Conservation (phyloP, 1,139 yeast genomes). For the Candida buenavistaensis region DNA sequence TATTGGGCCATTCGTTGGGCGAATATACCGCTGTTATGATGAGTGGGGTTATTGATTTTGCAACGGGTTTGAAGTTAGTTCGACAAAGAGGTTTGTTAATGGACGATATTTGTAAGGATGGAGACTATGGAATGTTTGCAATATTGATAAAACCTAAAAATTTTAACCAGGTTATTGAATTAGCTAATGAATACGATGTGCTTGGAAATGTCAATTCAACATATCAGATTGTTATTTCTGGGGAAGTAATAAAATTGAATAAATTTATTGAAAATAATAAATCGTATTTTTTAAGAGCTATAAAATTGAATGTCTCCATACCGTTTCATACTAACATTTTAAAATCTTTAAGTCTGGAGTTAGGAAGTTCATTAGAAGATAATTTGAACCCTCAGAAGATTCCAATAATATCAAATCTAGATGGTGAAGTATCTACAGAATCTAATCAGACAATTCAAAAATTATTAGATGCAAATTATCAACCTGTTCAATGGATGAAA, state of each 20-base stretch:
- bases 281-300: conserved; percentile 8
- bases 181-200: conserved; percentile 22
- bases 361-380: conserved; percentile 17
- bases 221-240: conserved; percentile 47
- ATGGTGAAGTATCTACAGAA: conserved; percentile 23
- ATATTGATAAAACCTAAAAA: conserved; percentile 26
- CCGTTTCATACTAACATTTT: conserved; percentile 54
- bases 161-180: conserved; percentile 19
- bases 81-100: conserved; percentile 52
- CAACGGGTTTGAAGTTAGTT: conserved; percentile 49
- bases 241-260: conserved; percentile 26
- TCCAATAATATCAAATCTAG: conserved; percentile 37
- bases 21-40: conserved; percentile 54
- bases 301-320: conserved; percentile 44
- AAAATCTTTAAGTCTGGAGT: conserved; percentile 33
- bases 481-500: conserved; percentile 45
- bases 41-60: conserved; percentile 38
- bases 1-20: conserved; percentile 62
- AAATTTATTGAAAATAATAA: conserved; percentile 9
- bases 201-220: conserved; percentile 47
- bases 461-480: conserved; percentile 37
- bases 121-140: conserved; percentile 39
- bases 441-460: conserved; percentile 22
- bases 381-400: conserved; percentile 17
- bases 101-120: conserved; percentile 29